Evolutionary conservation across 257 asterid species (phyloP), one percentile per base, ranked within the genome.

Genomic region (Vinca minor): DNA sequence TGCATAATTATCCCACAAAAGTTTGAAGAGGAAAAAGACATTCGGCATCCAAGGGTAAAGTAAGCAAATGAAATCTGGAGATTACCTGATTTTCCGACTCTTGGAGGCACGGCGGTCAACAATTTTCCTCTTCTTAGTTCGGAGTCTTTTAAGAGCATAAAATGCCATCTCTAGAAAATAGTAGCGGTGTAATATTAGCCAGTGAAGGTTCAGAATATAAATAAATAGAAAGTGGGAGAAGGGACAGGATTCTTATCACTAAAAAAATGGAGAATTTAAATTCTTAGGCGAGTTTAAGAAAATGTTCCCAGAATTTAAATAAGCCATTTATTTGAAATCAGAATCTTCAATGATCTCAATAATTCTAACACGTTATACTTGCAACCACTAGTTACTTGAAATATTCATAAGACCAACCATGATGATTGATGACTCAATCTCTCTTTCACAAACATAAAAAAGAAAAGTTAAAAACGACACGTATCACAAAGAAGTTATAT

Each of bases 101-200:
- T 93, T 89, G 31, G 98, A 93, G 57, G 98, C 96, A 39, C 94
- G 96, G 0, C 97, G 84, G 50, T 93, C 97, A 34, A 89, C 97
- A 23, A 85, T 67, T 78, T 93, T 93, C 69, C 97, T 77, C 76
- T 93, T 93, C 95, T 93, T 93, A 2, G 88, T 71, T 69, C 87
- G 93, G 71, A 81, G 45, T 74, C 96, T 76, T 73, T 84, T 93
- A 46, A 85, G 64, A 31, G 98, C 94, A 71, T 87, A 85, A 71
- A 78, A 85, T 23, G 95, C 97, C 65, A 73, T 68, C 80, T 89
- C 97, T 93, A 95, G 42, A 15, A 62, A 66, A 49, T 34, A 34
- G 38, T 18, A 64, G 50, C 35, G 47, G 21, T 45, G 20, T 21
- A 49, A 59, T 44, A 56, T 56, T 31, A 56, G 17, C 41, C 41